Base-by-base conservation (phyloP, 257 asterid genomes). In the Forsythia viridissima region DNA sequence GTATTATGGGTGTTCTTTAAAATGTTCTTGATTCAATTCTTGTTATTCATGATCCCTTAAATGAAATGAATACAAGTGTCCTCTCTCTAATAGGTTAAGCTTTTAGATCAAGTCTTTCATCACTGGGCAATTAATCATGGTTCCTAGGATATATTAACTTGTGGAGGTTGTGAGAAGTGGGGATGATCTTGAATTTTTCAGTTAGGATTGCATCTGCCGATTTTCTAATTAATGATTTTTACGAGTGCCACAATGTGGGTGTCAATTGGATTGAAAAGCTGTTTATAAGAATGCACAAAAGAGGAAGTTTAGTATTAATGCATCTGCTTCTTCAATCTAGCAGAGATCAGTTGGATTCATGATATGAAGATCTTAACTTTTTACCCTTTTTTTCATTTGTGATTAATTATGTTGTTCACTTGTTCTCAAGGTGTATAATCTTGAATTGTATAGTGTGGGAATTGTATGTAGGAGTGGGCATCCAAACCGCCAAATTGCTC, bases 141-240 rank as follows among this genome's bases (percentile, higher is more conserved):
- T 16, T 55, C 65, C 5, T 55, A 6, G 18, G 16, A 55, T 6
- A 52, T 18, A 55, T 55, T n/a, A 6, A 55, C n/a, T 88, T 69
- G 92, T 86, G 44, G 97, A 93, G 82, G 94, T 91, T 44, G 65
- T 77, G 65, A 82, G 87, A 36, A 82, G 79, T 13, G 92, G 89
- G 3, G 90, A 87, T 3, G 73, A 82, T 40, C 89, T 93, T 38
- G 90, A 85, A 34, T 93, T 90, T 41, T 30, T 93, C 96, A 3
- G 94, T 91, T 4, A 96, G 96, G 36, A 84, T 89, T 82, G 91
- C 92, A 0, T 93, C 96, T 1, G 97, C 97, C 0, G 86, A 83
- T 6, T 93, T 93, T 71, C 9, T 85, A 1, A 61, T 84, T 2
- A 83, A 88, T 70, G 92, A 92, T 66, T 92, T 93, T 59, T 76